These are phyloP conservation scores for Stephania yunnanensis DNA, from an alignment of 164 flowering plant species.

Conservation along the genomic window DNA sequence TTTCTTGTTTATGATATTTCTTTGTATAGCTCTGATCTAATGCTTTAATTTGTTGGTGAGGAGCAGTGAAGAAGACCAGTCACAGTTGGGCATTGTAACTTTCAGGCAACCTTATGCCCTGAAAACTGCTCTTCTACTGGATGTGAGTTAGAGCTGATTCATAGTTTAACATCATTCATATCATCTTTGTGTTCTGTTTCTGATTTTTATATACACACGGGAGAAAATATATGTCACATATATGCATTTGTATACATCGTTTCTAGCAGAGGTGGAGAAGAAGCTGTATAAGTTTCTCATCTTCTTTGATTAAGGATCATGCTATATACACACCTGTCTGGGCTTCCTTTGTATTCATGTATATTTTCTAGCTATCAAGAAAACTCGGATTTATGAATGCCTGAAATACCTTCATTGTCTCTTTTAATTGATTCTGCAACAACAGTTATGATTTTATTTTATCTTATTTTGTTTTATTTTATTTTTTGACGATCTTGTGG, in stretches of 20 bases:
- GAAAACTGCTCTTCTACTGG: constrained; percentile 21
- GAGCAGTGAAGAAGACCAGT: constrained; percentile 17
- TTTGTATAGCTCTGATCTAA: background rate
- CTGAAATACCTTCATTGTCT: background rate
- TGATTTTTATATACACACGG: background rate
- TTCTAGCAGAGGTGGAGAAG: background rate
- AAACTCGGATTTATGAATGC: background rate
- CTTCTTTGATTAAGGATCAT: background rate
- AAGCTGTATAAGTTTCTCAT: background rate
- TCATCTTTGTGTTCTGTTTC: background rate
- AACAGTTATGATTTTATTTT: background rate
- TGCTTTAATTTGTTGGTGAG: background rate
- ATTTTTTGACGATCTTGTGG: too few relatives aligned
- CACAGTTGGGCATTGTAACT: constrained; percentile 20
- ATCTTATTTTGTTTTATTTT: too few relatives aligned
- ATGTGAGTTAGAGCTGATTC: constrained; percentile 14
- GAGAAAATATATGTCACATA: background rate
- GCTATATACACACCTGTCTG: background rate
- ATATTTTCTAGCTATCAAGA: background rate
- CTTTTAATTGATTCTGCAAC: background rate
- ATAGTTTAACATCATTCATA: background rate
- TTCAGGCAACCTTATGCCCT: constrained; percentile 24
- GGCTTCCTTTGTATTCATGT: background rate
- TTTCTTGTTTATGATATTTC: background rate
- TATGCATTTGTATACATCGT: background rate